Evolutionary conservation across 768 basidiomycete species (phyloP), one percentile per base, ranked within the genome.

Genomic region (Leccinum fibrillosum): DNA sequence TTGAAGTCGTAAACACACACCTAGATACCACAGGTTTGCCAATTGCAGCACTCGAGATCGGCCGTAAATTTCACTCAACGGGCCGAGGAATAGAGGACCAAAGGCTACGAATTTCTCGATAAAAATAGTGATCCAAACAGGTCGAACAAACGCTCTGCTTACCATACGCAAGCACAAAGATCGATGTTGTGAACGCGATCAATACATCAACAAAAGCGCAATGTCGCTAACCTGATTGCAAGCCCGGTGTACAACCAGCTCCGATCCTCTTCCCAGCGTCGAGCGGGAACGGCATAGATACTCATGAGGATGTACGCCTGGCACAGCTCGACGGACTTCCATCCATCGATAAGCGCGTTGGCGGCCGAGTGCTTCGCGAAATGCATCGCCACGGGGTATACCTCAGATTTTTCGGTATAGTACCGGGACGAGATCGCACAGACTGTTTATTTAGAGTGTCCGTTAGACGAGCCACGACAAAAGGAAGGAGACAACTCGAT

Each of bases 231-330:
- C 85, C 90, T 86, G 34, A 93, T 88, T 1, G 92, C 92, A 62
- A 94, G 82, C 23, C 93, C 92, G 3, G 91, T 89, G 67, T 92
- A 92, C 53, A 94, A 71, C 90, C 92, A 95, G 56, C 89, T 90
- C 28, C 92, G 80, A 68, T 95, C 92, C 64, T 95, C 92, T 65
- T 95, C 92, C 88, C 93, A 96, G 47, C 84, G 75, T 23, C 86
- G 81, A 1, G 90, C 90, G 4, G 90, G 90, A 2, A 91, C 86
- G 47, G 85, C 84, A 66, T 89, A 92, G 50, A 88, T 81, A 61
- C 86, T 88, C 88, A 92, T 87, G 53, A 97, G 78, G 51, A 97
- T 86, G 65, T 95, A 97, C 5, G 93, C 94, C 69, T 97, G 94
- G 52, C 89, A 88, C 1, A 95, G 78, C 72, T 97, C 93, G 50